These are phyloP conservation scores for Epichloe hybrida DNA, from an alignment of 2,329 filamentous ascomycete species.

Conservation along the genomic window DNA sequence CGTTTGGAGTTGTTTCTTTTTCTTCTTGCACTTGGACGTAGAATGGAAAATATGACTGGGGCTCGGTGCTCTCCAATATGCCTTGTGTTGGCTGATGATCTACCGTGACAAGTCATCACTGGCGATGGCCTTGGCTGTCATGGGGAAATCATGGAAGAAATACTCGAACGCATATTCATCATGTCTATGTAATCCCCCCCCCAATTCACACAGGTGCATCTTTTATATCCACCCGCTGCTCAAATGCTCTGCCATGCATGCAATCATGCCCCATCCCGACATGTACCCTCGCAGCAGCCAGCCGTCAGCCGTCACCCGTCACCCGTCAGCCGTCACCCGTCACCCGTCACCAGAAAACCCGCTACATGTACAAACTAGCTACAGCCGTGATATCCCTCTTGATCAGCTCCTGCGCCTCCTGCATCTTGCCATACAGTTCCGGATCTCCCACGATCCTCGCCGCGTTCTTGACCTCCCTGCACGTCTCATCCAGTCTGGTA, in stretches of 20 bases:
- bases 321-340: too few relatives aligned
- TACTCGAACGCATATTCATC: neutral
- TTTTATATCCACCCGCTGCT: neutral
- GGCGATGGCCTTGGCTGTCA: too few relatives aligned
- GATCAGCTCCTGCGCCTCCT: conserved; percentile 92
- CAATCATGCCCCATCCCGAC: neutral
- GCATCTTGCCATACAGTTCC: conserved; percentile 89
- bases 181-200: too few relatives aligned
- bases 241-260: neutral
- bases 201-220: too few relatives aligned
- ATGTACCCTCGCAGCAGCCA: neutral
- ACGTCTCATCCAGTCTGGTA: conserved; percentile 87
- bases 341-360: too few relatives aligned
- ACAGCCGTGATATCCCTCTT: conserved; percentile 90
- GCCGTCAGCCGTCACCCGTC: too few relatives aligned
- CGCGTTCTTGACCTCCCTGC: conserved; percentile 92
- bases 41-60: neutral
- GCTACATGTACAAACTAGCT: conserved; percentile 73
- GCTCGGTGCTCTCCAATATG: neutral
- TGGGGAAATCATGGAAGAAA: neutral
- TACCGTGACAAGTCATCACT: too few relatives aligned
- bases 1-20: conserved; percentile 3
- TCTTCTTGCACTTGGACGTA: neutral
- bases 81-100: too few relatives aligned
- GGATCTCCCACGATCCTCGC: conserved; percentile 92